Conservation (phyloP, 139 green algal genomes). For the Chlamydomonas incerta region DNA sequence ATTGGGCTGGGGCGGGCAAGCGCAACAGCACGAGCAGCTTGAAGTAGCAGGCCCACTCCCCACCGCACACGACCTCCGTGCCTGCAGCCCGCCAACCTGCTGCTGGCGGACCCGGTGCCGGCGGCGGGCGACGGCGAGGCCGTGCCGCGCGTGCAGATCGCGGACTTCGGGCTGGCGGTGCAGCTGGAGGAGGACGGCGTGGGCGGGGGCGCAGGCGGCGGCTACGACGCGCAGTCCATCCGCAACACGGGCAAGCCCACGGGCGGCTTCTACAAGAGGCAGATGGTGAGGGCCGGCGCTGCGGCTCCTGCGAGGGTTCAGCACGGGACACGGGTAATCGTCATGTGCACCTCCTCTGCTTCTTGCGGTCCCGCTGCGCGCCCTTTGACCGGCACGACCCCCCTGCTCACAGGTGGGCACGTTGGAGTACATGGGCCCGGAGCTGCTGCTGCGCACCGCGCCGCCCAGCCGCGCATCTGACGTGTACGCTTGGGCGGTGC, state of each 20-base stretch:
- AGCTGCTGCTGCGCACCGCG: constrained; percentile 72
- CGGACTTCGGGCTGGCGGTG: constrained; percentile 55
- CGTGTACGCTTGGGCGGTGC: constrained; percentile 85
- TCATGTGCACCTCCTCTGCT: not conserved
- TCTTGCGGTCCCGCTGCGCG: not conserved
- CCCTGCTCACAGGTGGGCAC: constrained; percentile 64
- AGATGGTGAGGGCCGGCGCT: constrained; percentile 44
- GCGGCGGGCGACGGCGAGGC: not conserved
- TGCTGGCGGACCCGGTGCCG: constrained; percentile 32
- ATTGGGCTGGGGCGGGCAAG: too few relatives aligned
- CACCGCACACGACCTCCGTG: too few relatives aligned
- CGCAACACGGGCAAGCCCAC: constrained; percentile 4
- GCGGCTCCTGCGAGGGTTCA: too few relatives aligned
- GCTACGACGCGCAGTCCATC: not conserved
- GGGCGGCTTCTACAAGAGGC: constrained; percentile 83
- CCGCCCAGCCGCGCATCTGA: constrained; percentile 68
- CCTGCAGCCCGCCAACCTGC: constrained; percentile 77
- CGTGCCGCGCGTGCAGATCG: constrained; percentile 19
- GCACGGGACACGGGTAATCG: too few relatives aligned
- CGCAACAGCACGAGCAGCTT: too few relatives aligned
- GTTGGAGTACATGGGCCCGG: constrained; percentile 93
- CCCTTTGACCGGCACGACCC: too few relatives aligned
- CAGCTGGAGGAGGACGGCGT: constrained; percentile 8
- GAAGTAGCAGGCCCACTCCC: too few relatives aligned
- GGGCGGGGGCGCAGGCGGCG: not conserved